Evolutionary conservation across 2,329 filamentous ascomycete species (phyloP), one percentile per base, ranked within the genome.

Genomic region (Coleophoma crateriformis): DNA sequence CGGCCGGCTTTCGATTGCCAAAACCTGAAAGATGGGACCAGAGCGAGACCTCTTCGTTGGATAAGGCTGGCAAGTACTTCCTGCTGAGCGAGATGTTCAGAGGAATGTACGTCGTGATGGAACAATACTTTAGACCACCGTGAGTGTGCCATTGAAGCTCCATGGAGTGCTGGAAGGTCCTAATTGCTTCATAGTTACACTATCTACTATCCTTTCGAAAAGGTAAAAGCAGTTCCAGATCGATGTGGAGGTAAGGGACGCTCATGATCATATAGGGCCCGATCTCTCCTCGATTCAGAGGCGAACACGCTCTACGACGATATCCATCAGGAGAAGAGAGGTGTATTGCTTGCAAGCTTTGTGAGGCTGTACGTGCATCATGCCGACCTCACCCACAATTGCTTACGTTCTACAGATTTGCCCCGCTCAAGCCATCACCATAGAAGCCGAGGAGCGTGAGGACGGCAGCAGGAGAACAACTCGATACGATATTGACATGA

Each of bases 401-500:
- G 43, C 38, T 58, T 63, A 42, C 62, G 47, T 33, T 27, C 32
- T 32, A n/a, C 51, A 83, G 79, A 87, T 97, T 67, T 99, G 94
- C 81, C 94, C 94, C 39, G 94, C 94, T 50, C 89, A 96, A 74
- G 94, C 94, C 65, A 99, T 99, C 71, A 99, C 94, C 47, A 99
- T 99, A 64, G 94, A 99, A 76, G 94, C 94, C 50, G 94, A 99
- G 72, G 94, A 99, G 78, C 90, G 94, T 67, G 89, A 88, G 66
- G 94, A 99, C 65, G 94, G 94, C 56, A 95, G 89, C 66, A 85
- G 94, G 71, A 84, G 94, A 67, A 99, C 94, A 46, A 96, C 92
- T 52, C 85, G 92, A 68, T 99, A 99, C 75, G 94, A 99, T 70
- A 96, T 99, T 67, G 94, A 99, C 74, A 99, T 99, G 94, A 97